Percentiles rank a stretch among this genome's conserved stretches.
phyloP scores from a whole-genome alignment of 2,329 filamentous ascomycete genomes.

The Nemania sp. region DNA sequence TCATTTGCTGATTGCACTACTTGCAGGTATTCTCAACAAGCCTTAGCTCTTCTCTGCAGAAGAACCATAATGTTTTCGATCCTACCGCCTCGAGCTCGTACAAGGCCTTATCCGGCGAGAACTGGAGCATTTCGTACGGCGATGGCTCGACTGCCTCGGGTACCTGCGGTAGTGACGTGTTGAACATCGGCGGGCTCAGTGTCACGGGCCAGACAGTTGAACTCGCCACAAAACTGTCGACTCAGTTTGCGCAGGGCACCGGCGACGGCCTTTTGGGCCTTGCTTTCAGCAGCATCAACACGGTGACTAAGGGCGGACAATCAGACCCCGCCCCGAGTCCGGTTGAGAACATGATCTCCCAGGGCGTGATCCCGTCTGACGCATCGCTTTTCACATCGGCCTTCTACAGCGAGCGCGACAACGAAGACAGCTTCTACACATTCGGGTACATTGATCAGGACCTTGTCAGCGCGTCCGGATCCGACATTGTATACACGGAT shows the following conservation, averaged over 20 bases:
- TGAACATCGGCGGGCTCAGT: constrained; percentile 63
- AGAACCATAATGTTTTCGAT: constrained; percentile 60
- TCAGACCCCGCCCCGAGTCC: constrained; percentile 60
- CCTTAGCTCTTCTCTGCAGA: constrained; percentile 44
- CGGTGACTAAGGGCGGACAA: constrained; percentile 47
- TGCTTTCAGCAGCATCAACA: constrained; percentile 67
- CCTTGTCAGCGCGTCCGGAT: constrained; percentile 54
- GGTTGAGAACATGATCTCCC: constrained; percentile 69
- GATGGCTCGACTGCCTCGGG: constrained; percentile 68
- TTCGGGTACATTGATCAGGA: constrained; percentile 71
- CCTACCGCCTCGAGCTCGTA: constrained; percentile 63
- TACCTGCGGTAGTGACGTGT: constrained; percentile 64
- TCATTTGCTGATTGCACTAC: not conserved
- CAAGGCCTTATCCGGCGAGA: constrained; percentile 50
- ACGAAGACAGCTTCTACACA: constrained; percentile 62
- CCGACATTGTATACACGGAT: constrained; percentile 61
- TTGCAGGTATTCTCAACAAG: constrained; percentile 59
- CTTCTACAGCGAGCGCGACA: constrained; percentile 59
- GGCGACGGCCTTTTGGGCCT: constrained; percentile 70
- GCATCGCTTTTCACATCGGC: constrained; percentile 66
- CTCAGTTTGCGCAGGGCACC: constrained; percentile 56
- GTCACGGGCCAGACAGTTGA: constrained; percentile 67
- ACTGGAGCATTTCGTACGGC: constrained; percentile 70
- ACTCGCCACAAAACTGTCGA: constrained; percentile 62
- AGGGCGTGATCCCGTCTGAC: constrained; percentile 48